phyloP scores from a whole-genome alignment of 2,329 filamentous ascomycete genomes.

The Scedosporium aurantiacum region DNA sequence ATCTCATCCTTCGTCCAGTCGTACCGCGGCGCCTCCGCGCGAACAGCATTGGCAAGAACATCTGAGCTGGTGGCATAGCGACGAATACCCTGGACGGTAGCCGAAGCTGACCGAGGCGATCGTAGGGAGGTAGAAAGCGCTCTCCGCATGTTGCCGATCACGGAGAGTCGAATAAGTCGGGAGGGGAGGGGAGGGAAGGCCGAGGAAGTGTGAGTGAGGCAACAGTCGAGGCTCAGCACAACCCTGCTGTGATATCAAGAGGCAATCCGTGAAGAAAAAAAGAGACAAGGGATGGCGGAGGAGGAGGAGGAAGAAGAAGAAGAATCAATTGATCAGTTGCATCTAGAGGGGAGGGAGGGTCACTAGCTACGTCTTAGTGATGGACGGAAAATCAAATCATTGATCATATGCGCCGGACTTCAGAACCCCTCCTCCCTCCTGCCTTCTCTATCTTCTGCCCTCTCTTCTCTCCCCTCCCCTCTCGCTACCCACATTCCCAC shows the following conservation, averaged over 20 bases:
- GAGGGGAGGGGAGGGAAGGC: neutral
- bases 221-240: neutral
- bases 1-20: slow-evolving; percentile 79
- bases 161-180: neutral
- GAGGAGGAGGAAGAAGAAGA: too few species aligned
- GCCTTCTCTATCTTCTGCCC: too few species aligned
- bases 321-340: too few species aligned
- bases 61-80: slow-evolving; percentile 6
- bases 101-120: neutral
- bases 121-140: neutral
- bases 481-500: too few species aligned
- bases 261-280: too few species aligned
- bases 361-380: too few species aligned
- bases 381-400: too few species aligned
- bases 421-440: too few species aligned
- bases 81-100: neutral
- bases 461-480: too few species aligned
- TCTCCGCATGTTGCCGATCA: neutral
- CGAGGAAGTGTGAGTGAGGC: neutral
- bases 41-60: slow-evolving; percentile 41
- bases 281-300: too few species aligned
- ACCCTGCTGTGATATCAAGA: neutral
- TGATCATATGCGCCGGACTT: too few species aligned
- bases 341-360: too few species aligned
- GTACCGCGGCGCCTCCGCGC: slow-evolving; percentile 50